Percentiles rank a stretch among this genome's conserved stretches.
phyloP scores from a whole-genome alignment of 2,329 filamentous ascomycete genomes.

The Hymenoscyphus salicellus region DNA sequence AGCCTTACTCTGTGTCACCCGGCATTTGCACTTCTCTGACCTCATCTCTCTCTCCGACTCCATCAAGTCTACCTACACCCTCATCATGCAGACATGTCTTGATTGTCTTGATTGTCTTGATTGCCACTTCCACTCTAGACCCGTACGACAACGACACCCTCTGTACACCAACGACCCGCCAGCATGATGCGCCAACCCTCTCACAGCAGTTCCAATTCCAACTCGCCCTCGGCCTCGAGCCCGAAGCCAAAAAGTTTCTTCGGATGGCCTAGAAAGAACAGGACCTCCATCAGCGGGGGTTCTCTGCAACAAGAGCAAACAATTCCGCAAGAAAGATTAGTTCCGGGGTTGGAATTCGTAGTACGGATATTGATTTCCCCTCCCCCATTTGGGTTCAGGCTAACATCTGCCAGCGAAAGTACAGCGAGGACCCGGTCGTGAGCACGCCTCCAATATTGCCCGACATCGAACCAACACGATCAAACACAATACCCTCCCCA shows the following conservation, averaged over 20 bases:
- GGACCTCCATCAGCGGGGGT: neutral
- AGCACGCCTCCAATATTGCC: constrained; percentile 20
- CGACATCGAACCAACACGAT: constrained; percentile 24
- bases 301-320: neutral
- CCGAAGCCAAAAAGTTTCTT: constrained; percentile 24
- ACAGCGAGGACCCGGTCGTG: constrained; percentile 23
- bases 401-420: constrained; percentile 16
- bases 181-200: constrained; percentile 26
- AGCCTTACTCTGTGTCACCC: constrained; percentile 1
- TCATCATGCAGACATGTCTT: constrained; percentile 3
- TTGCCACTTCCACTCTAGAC: constrained; percentile 1
- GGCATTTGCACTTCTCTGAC: neutral
- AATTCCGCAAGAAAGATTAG: neutral
- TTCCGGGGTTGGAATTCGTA: neutral
- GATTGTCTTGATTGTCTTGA: neutral
- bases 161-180: neutral
- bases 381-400: neutral
- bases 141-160: constrained; percentile 13
- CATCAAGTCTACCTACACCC: neutral
- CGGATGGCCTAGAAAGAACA: constrained; percentile 14
- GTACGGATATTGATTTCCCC: neutral
- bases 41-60: neutral
- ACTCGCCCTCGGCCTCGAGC: constrained; percentile 17
- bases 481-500: constrained; percentile 27
- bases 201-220: constrained; percentile 21